These are phyloP conservation scores for Carex parvula DNA, from an alignment of 176 grass and related monocot species.

Conservation along the genomic window DNA sequence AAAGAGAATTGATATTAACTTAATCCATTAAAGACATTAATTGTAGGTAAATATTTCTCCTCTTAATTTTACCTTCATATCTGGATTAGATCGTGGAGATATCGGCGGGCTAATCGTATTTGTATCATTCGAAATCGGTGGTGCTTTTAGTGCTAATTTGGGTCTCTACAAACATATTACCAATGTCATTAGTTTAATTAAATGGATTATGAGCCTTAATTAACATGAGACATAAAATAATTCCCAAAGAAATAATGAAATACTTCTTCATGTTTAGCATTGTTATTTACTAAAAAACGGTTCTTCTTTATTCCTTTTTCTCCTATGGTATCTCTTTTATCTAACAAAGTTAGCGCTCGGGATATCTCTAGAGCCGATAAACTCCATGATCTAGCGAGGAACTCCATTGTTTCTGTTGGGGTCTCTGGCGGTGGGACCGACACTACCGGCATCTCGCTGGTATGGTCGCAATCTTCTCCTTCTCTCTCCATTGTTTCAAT, in stretches of 20 bases:
- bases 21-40: neutral
- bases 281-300: neutral
- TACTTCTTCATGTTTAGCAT: constrained; percentile 16
- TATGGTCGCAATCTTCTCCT: constrained; percentile 14
- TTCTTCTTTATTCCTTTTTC: constrained; percentile 17
- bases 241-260: neutral
- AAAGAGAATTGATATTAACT: neutral
- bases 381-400: constrained; percentile 82
- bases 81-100: constrained; percentile 55
- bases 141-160: constrained; percentile 4
- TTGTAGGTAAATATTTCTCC: neutral
- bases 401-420: constrained; percentile 95
- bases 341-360: constrained; percentile 61
- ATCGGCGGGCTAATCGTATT: constrained; percentile 44
- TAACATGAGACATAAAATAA: neutral
- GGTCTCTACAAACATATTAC: constrained; percentile 21
- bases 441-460: constrained; percentile 37
- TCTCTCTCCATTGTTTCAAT: constrained; percentile 6
- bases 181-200: neutral
- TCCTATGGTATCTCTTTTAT: constrained; percentile 33
- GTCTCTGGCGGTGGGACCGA: constrained; percentile 72
- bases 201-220: neutral
- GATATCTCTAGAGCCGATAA: constrained; percentile 87
- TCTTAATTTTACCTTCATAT: constrained; percentile 40
- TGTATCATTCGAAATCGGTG: constrained; percentile 23